Evolutionary conservation across 768 basidiomycete species (phyloP).

Genomic region (Russula griseocarnosa): DNA sequence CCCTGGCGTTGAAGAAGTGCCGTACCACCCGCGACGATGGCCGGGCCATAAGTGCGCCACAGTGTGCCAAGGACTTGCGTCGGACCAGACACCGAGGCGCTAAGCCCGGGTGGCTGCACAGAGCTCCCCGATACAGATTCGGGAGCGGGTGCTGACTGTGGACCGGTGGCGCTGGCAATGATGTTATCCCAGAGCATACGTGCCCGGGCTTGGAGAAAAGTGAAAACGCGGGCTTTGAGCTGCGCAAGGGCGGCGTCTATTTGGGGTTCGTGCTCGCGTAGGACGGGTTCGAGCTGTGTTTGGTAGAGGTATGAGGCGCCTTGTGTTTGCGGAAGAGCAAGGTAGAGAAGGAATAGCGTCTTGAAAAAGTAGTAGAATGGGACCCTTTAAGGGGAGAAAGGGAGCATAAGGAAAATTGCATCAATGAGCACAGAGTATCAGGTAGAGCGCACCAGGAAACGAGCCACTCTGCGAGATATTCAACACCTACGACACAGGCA

Average conservation of each 20-base stretch:
- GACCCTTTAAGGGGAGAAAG: conserved; percentile 49
- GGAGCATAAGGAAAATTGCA: conserved; percentile 8
- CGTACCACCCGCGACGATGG: conserved; percentile 63
- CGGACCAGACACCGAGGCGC: conserved; percentile 58
- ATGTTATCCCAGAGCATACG: conserved; percentile 65
- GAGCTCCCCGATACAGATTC: conserved; percentile 29
- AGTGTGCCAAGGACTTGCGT: conserved; percentile 60
- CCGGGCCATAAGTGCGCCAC: conserved; percentile 77
- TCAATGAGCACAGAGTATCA: not conserved
- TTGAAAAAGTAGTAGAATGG: conserved; percentile 86
- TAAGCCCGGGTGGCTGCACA: conserved; percentile 44
- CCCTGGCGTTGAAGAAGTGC: conserved; percentile 55
- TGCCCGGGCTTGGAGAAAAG: conserved; percentile 60
- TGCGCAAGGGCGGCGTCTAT: conserved; percentile 79
- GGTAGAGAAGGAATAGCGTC: conserved; percentile 80
- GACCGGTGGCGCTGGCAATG: conserved; percentile 47
- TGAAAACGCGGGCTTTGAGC: conserved; percentile 53
- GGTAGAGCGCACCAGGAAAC: conserved; percentile 66
- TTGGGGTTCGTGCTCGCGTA: conserved; percentile 73
- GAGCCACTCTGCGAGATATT: conserved; percentile 83
- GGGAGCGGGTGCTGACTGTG: conserved; percentile 31
- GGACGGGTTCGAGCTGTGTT: conserved; percentile 75
- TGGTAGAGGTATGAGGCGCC: conserved; percentile 85
- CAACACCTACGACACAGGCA: conserved; percentile 74
- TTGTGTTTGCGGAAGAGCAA: conserved; percentile 84